These are phyloP conservation scores for Pythium rhizo-oryzae DNA, from an alignment of 352 stramenopile species.

Conservation along the genomic window DNA sequence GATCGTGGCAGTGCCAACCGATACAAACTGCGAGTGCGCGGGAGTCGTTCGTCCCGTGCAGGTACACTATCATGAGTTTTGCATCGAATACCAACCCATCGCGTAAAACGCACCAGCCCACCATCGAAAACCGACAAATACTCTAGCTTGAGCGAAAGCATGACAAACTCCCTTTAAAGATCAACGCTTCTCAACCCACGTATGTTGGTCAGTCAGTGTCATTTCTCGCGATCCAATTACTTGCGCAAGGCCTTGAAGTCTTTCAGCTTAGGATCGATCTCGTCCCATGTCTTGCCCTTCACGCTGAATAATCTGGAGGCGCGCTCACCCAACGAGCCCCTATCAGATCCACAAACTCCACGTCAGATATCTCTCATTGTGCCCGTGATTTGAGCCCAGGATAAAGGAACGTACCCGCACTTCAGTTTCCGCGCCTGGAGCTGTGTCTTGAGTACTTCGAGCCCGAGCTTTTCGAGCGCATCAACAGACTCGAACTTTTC, in stretches of 20 bases:
- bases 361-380: background rate
- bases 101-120: background rate
- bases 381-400: background rate
- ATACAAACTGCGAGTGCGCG: background rate
- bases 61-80: background rate
- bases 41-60: background rate
- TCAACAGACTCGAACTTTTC: slow-evolving; percentile 54
- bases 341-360: slow-evolving; percentile 27
- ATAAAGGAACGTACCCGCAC: slow-evolving; percentile 83
- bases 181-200: too few species aligned
- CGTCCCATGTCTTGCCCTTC: slow-evolving; percentile 90
- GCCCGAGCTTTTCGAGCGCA: slow-evolving; percentile 86
- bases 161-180: background rate
- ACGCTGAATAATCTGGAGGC: slow-evolving; percentile 92
- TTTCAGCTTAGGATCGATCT: slow-evolving; percentile 88
- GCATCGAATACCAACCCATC: background rate
- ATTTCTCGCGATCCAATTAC: background rate
- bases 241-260: slow-evolving; percentile 43
- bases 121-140: background rate
- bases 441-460: slow-evolving; percentile 93
- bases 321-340: slow-evolving; percentile 90
- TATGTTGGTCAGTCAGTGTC: too few species aligned
- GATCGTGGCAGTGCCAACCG: background rate
- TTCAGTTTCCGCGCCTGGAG: slow-evolving; percentile 94
- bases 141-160: too few species aligned